These are phyloP conservation scores for Pestalotiopsis sp. DNA, from an alignment of 2,329 filamentous ascomycete species.

Conservation along the genomic window DNA sequence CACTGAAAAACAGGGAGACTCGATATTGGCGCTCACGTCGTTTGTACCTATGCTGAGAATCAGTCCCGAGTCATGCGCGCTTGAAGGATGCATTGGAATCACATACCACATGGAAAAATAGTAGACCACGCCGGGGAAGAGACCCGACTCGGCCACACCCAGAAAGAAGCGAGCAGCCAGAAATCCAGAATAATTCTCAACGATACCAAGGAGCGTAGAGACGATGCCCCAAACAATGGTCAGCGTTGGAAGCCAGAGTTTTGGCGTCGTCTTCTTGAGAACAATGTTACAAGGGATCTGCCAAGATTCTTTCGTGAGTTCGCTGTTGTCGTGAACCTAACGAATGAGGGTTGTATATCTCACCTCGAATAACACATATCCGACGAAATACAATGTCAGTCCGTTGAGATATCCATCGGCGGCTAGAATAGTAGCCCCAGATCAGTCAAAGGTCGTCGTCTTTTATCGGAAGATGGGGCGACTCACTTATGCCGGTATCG, in stretches of 20 bases:
- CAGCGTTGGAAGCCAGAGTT: slow-evolving; percentile 57
- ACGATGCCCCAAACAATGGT: slow-evolving; percentile 58
- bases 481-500: slow-evolving; percentile 53
- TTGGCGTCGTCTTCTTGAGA: slow-evolving; percentile 59
- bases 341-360: slow-evolving; percentile 4
- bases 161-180: slow-evolving; percentile 55
- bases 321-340: not conserved
- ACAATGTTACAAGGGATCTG: slow-evolving; percentile 63
- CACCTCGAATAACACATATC: slow-evolving; percentile 58
- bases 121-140: slow-evolving; percentile 52
- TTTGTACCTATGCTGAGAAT: slow-evolving; percentile 45
- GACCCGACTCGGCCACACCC: slow-evolving; percentile 52
- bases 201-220: slow-evolving; percentile 50
- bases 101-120: slow-evolving; percentile 52
- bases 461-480: slow-evolving; percentile 20
- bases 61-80: no score
- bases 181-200: slow-evolving; percentile 50
- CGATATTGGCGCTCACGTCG: slow-evolving; percentile 54
- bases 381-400: slow-evolving; percentile 66
- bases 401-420: slow-evolving; percentile 66
- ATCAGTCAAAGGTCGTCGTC: slow-evolving; percentile 21
- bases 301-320: slow-evolving; percentile 8
- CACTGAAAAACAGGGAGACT: slow-evolving; percentile 57
- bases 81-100: no score
- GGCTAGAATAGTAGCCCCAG: slow-evolving; percentile 28